These are phyloP conservation scores for Flaveria linearis DNA, from an alignment of 129 eudicot genomes.

Conservation along the genomic window DNA sequence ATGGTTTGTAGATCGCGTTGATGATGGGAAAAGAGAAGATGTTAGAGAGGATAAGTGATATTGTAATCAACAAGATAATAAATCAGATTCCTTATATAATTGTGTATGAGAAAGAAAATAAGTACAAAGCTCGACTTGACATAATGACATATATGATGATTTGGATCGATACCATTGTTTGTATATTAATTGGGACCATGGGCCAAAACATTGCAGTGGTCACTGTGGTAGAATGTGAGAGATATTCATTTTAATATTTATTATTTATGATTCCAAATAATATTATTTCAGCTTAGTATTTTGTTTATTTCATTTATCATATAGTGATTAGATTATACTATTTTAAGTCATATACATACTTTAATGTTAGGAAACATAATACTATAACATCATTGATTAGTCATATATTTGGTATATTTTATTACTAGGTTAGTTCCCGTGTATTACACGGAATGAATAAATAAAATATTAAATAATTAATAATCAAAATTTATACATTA, in stretches of 20 bases:
- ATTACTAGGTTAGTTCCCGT: no score
- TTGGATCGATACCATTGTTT: slow-evolving; percentile 18
- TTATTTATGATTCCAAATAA: not conserved
- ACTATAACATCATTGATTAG: no score
- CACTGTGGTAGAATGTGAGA: not conserved
- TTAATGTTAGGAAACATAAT: not conserved
- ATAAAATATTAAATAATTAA: no score
- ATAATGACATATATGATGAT: slow-evolving; percentile 7
- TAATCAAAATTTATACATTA: no score
- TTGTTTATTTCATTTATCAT: not conserved
- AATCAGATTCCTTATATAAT: not conserved
- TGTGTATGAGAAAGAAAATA: not conserved
- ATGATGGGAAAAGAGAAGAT: slow-evolving; percentile 1
- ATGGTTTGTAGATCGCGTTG: slow-evolving; percentile 10
- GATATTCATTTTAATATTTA: not conserved
- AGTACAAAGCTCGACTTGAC: not conserved
- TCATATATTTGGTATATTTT: no score
- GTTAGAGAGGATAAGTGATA: not conserved
- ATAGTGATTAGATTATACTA: not conserved
- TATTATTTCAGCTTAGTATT: not conserved
- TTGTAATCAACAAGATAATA: not conserved
- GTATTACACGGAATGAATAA: no score
- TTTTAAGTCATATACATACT: not conserved
- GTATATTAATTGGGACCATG: slow-evolving; percentile 12
- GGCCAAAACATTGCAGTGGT: slow-evolving; percentile 19